Base-by-base conservation (phyloP, 164 flowering plant species). In the Santalum album region DNA sequence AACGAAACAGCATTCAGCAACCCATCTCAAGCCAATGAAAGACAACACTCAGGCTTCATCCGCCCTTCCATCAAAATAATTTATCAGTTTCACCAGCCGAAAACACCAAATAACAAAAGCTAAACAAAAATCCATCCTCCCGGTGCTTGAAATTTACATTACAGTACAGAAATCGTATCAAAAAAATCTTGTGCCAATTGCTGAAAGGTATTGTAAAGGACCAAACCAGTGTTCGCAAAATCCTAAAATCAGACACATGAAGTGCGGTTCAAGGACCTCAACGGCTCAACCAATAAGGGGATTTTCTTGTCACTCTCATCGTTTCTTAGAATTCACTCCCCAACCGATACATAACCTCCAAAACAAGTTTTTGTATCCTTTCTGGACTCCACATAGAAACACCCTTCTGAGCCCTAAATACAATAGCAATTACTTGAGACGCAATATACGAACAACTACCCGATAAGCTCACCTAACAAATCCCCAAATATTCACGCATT, bases 261-360 rank as follows among this genome's bases (percentile, higher is more conserved):
- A 15, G 16, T 15, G 3, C 16, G 12, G 3, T 38, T 38, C 16
- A 38, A 15, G 17, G 14, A 11, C 16, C 42, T 3, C 42, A 38
- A 38, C 42, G 14, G 42, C 42, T 38, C 42, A 38, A 38, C 42
- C 42, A 38, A 38, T 3, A 38, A 25, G 20, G 1, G 10, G 43
- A 25, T 2, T 50, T 34, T 20, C 19, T n/a, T 17, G 20, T 19
- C 48, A 24, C 23, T 22, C 16, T 51, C 47, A 53, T 14, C 70
- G 53, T 65, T 53, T 61, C 73, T 70, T 70, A 40, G 51, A 70
- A 58, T 62, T 45, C 43, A 62, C 65, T 58, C 63, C 25, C 42
- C 45, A 39, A 36, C 63, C 63, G 27, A 58, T 29, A 4, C 42
- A 1, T 15, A 9, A 1, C 46, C 46, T 12, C 20, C 46, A 3